Conservation (phyloP, 345 rosid species). For the Populus nigra region DNA sequence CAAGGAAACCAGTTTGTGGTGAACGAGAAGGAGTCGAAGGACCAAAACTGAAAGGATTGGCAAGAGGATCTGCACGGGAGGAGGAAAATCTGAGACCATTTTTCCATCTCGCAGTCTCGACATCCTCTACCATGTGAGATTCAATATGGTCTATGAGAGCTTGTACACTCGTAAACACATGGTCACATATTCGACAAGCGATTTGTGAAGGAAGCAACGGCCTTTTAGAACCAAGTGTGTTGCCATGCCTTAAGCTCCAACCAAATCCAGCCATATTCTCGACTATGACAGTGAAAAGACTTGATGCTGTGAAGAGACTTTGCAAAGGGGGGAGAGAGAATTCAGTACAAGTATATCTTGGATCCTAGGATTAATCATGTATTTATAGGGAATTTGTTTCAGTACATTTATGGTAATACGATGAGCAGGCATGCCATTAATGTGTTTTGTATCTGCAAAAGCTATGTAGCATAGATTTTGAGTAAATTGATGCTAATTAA, state of each 20-base stretch:
- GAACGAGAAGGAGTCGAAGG: background rate
- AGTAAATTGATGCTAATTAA: slow-evolving; percentile 14
- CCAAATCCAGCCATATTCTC: slow-evolving; percentile 21
- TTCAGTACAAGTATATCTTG: background rate
- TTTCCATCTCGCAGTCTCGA: background rate
- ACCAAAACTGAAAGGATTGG: background rate
- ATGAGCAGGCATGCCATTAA: background rate
- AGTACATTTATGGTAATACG: background rate
- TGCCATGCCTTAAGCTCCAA: slow-evolving; percentile 16
- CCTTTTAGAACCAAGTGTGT: slow-evolving; percentile 1
- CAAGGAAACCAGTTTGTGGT: background rate
- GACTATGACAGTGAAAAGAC: background rate
- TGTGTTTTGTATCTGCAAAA: background rate
- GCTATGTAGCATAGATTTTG: background rate
- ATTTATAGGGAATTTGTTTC: slow-evolving; percentile 2
- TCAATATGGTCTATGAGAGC: slow-evolving; percentile 32
- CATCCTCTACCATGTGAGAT: slow-evolving; percentile 8
- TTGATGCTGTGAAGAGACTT: background rate
- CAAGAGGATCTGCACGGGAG: background rate
- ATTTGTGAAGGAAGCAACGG: slow-evolving; percentile 2
- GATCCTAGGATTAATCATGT: background rate
- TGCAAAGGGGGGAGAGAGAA: background rate
- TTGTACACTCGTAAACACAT: slow-evolving; percentile 22
- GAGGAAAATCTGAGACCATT: background rate
- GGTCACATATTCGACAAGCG: slow-evolving; percentile 37